Conservation (phyloP, 768 basidiomycete genomes). For the Rhodotorula diobovata region DNA sequence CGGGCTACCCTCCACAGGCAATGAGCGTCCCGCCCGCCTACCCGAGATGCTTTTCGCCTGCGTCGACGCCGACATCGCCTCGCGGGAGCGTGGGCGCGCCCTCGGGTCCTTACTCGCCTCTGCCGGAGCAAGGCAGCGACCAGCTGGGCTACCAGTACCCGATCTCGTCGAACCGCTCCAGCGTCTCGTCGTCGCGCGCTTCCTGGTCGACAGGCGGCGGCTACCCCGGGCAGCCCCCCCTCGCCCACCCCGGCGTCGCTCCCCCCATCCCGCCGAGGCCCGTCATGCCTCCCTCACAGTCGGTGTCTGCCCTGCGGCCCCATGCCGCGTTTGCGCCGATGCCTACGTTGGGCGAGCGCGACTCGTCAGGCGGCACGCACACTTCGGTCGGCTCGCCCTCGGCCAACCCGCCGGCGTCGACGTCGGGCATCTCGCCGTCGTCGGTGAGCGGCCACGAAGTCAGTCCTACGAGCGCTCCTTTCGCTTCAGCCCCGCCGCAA, state of each 20-base stretch:
- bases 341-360: not conserved
- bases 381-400: not conserved
- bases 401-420: not conserved
- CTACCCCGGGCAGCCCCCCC: no score
- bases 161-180: conserved; percentile 8
- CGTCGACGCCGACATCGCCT: not conserved
- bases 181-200: not conserved
- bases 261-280: no score
- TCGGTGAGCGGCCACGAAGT: not conserved
- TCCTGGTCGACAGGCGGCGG: not conserved
- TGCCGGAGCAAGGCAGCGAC: no score
- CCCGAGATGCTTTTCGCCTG: not conserved
- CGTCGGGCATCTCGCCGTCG: not conserved
- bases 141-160: not conserved
- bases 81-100: no score
- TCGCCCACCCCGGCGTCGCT: no score
- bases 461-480: not conserved
- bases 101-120: not conserved
- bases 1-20: not conserved
- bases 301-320: not conserved
- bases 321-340: not conserved
- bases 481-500: not conserved
- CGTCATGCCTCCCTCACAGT: not conserved
- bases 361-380: not conserved
- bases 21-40: no score